Evolutionary conservation across 2,329 filamentous ascomycete species (phyloP), one percentile per base, ranked within the genome.

Genomic region (Sodiomyces alkalinus): DNA sequence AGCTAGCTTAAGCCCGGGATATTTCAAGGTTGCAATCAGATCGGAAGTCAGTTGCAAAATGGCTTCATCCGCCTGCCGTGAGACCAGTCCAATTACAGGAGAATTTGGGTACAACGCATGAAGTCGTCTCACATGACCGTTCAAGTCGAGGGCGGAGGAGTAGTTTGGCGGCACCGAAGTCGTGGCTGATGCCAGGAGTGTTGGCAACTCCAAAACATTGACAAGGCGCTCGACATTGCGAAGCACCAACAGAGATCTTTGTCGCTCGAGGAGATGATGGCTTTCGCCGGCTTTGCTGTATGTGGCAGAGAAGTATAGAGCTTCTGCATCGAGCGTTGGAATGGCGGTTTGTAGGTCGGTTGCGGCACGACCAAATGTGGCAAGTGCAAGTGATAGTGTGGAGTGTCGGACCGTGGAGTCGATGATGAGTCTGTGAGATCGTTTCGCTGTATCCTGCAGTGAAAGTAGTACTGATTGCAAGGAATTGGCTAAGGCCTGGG

Each of bases 21-120:
- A 65, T 39, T 83, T 79, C 16, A 98, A 64, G 7, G 77, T 75
- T 7, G 65, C 59, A 32, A 98, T 77, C 4, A 98, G 68, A 41
- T 90, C 85, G 7, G 75, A 73, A 1, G 83, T 82, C 71, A 96
- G 83, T 32, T 80, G 74, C 42, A 80, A 80, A 67, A 96, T 92
- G 20, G 83, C 81, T 29, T 74, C 73, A 41, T 93, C 83, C 7
- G 87, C 81, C 48, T 94, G 82, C 3, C 56, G 48, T 7, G 74
- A 64, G 13, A 96, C 75, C 15, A 78, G 76, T 12, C 63, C 62
- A 16, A 96, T 68, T 23, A 96, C 60, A 1, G 68, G 59, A 0
- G 85, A 93, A 29, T 75, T 62, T 0, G 86, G 80, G 47, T 94
- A 92, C 17, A 96, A 60, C 0, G 74, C 72, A 35, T 85, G 74